These are phyloP conservation scores for Claviceps purpurea DNA, from an alignment of 2,329 filamentous ascomycete genomes.

Conservation along the genomic window DNA sequence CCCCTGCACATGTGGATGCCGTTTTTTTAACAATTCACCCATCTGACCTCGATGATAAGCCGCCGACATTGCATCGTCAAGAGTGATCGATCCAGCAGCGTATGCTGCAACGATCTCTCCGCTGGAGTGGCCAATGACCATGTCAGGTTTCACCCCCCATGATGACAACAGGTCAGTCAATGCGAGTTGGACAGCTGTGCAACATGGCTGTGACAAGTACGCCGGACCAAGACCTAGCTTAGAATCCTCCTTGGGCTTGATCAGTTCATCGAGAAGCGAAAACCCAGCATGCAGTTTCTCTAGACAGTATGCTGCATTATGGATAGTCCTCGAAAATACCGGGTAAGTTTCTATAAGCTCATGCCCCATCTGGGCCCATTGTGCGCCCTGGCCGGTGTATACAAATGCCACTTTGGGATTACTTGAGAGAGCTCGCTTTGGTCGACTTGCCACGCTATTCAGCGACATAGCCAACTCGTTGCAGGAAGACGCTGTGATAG, in stretches of 20 bases:
- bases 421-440: constrained; percentile 5
- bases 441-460: constrained; percentile 16
- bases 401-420: constrained; percentile 18
- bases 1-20: constrained; percentile 20
- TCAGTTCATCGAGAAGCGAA: constrained; percentile 23
- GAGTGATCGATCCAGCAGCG: constrained; percentile 20
- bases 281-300: constrained; percentile 21
- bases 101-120: constrained; percentile 24
- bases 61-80: constrained; percentile 31
- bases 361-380: constrained; percentile 24
- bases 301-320: constrained; percentile 19
- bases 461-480: constrained; percentile 31
- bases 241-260: constrained; percentile 18
- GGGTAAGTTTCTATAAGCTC: constrained; percentile 22
- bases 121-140: constrained; percentile 18
- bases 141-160: constrained; percentile 14
- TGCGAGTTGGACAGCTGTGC: constrained; percentile 34
- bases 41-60: constrained; percentile 34
- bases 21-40: not conserved
- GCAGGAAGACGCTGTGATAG: constrained; percentile 28
- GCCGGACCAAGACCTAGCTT: constrained; percentile 23
- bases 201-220: constrained; percentile 29
- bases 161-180: constrained; percentile 29
- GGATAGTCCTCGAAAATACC: constrained; percentile 20
- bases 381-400: constrained; percentile 28